Evolutionary conservation across 2,329 filamentous ascomycete genomes (phyloP).

Genomic region (Pestalotiopsis fici): DNA sequence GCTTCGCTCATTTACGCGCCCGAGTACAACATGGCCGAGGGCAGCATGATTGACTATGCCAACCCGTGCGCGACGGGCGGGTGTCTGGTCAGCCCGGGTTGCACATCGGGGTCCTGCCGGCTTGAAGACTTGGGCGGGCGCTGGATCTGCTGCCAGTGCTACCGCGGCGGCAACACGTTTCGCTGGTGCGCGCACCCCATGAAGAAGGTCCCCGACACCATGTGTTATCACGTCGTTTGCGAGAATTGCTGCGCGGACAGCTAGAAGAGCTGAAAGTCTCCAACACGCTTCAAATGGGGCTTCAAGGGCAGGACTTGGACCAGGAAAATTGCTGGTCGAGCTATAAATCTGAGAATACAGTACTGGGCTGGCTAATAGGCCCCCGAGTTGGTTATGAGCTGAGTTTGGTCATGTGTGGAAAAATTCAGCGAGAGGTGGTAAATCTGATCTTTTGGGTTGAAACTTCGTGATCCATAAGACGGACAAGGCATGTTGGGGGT

Average conservation of each 20-base stretch:
- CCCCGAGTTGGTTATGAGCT: too few relatives aligned
- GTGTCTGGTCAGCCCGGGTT: conserved; percentile 46
- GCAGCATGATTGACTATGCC: conserved; percentile 30
- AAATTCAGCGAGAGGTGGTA: too few relatives aligned
- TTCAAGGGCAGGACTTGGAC: background rate
- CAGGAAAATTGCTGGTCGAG: too few relatives aligned
- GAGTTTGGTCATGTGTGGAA: too few relatives aligned
- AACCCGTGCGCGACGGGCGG: conserved; percentile 46
- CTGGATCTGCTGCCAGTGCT: conserved; percentile 54
- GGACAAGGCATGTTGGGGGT: too few relatives aligned
- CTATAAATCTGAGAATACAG: too few relatives aligned
- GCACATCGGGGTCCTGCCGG: conserved; percentile 48
- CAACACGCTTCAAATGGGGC: too few relatives aligned
- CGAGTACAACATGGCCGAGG: conserved; percentile 14
- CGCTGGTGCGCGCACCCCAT: conserved; percentile 47
- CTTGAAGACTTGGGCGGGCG: conserved; percentile 47
- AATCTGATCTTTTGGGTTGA: too few relatives aligned
- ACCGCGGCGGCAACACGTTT: conserved; percentile 44
- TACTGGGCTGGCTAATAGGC: too few relatives aligned
- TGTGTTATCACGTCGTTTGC: conserved; percentile 56
- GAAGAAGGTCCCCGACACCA: conserved; percentile 47
- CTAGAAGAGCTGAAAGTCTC: background rate
- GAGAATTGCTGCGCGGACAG: conserved; percentile 39
- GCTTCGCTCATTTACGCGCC: conserved; percentile 27
- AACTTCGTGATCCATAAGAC: too few relatives aligned